A percentile compares a stretch with the other conserved stretches of the same genome.
These are phyloP conservation scores for Candida sanyaensis DNA, from an alignment of 1,139 yeast genomes.

Conservation along the genomic window DNA sequence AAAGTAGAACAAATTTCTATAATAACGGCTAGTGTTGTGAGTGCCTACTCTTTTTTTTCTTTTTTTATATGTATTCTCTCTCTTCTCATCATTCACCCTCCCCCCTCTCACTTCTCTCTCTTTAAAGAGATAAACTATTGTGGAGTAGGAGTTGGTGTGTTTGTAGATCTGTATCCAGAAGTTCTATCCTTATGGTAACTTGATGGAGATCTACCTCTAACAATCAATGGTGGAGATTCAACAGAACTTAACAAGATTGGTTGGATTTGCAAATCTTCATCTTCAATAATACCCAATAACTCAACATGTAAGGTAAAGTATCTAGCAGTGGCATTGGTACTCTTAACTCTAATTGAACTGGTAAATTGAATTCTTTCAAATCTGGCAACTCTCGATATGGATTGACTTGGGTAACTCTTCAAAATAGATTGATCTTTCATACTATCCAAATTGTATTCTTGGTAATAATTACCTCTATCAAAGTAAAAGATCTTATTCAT, in stretches of 20 bases:
- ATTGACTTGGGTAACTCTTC: slow-evolving; percentile 49
- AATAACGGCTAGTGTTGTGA: neutral
- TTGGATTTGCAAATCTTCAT: slow-evolving; percentile 39
- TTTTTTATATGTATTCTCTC: neutral
- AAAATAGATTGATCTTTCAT: slow-evolving; percentile 32
- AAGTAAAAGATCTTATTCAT: slow-evolving; percentile 38
- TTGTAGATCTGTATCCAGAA: slow-evolving; percentile 32
- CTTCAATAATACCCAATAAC: slow-evolving; percentile 50
- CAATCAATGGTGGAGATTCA: slow-evolving; percentile 64
- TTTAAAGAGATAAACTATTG: neutral
- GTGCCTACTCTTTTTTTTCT: neutral
- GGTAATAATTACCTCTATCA: slow-evolving; percentile 41
- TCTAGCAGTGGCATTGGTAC: slow-evolving; percentile 44
- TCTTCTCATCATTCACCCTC: too few species aligned
- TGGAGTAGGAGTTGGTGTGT: slow-evolving; percentile 10
- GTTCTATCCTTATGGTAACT: slow-evolving; percentile 52
- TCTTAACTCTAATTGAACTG: slow-evolving; percentile 57
- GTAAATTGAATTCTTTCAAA: slow-evolving; percentile 72
- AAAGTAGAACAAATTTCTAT: neutral
- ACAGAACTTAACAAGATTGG: slow-evolving; percentile 43
- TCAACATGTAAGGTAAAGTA: slow-evolving; percentile 58
- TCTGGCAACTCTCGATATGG: slow-evolving; percentile 60
- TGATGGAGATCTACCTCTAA: slow-evolving; percentile 70
- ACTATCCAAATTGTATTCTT: slow-evolving; percentile 29
- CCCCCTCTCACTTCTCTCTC: too few species aligned